Percentiles rank a stretch among this genome's conserved stretches.
Evolutionary conservation across 352 stramenopile species (phyloP).

Genomic region (Saprolegnia diclina): DNA sequence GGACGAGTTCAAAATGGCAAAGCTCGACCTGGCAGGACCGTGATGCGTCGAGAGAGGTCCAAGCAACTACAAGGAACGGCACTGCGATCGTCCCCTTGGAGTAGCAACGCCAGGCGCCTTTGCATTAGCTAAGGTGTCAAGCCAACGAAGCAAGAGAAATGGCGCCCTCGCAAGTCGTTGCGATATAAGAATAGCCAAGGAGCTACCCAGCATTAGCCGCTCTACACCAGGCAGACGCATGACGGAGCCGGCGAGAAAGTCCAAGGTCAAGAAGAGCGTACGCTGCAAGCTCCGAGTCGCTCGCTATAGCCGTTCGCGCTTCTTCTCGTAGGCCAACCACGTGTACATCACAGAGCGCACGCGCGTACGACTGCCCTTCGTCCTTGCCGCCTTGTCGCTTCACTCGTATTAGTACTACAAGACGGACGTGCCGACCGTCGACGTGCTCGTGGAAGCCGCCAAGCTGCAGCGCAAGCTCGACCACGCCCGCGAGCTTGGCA

Average conservation of each 20-base stretch:
- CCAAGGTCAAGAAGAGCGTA: slow-evolving; percentile 11
- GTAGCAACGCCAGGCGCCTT: no score
- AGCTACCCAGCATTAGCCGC: no score
- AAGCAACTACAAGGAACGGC: no score
- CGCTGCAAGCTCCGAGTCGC: background rate
- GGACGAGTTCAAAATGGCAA: no score
- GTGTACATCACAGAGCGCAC: slow-evolving; percentile 73
- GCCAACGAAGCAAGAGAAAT: no score
- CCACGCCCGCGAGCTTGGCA: slow-evolving; percentile 32
- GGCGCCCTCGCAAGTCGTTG: no score
- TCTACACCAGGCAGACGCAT: no score
- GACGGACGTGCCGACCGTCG: slow-evolving; percentile 53
- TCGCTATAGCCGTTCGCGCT: background rate
- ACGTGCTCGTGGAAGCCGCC: slow-evolving; percentile 68
- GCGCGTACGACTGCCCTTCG: slow-evolving; percentile 34
- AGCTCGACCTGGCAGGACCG: no score
- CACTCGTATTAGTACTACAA: slow-evolving; percentile 49
- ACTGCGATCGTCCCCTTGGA: no score
- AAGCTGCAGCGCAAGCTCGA: slow-evolving; percentile 55
- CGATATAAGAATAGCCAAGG: no score
- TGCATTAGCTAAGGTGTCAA: no score
- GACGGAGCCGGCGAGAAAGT: background rate
- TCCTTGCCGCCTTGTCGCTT: background rate
- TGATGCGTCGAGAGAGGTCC: no score
- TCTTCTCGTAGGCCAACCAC: slow-evolving; percentile 14